Percentiles rank a stretch among this genome's conserved stretches.
These are phyloP conservation scores for Hyaloscypha finlandica DNA, from an alignment of 495 filamentous ascomycete species.

Conservation along the genomic window DNA sequence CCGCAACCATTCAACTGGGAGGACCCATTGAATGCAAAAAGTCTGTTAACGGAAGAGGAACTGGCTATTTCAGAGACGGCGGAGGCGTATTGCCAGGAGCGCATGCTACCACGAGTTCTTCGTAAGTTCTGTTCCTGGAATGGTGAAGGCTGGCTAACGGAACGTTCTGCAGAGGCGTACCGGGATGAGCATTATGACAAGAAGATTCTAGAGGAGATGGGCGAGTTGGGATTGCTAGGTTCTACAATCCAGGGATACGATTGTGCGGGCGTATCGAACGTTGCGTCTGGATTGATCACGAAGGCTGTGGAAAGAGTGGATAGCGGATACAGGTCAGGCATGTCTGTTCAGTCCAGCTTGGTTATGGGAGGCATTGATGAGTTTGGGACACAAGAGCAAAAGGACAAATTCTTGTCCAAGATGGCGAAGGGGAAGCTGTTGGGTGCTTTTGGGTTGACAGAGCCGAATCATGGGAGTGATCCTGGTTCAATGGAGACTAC, in stretches of 20 bases:
- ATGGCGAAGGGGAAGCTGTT: conserved; percentile 86
- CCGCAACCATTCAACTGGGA: conserved; percentile 81
- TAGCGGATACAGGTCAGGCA: conserved; percentile 91
- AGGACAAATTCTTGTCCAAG: conserved; percentile 80
- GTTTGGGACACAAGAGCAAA: conserved; percentile 86
- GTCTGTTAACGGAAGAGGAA: conserved; percentile 85
- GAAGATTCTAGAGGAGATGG: conserved; percentile 92
- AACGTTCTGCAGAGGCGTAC: conserved; percentile 74
- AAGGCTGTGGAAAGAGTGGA: conserved; percentile 96
- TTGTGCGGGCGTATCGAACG: conserved; percentile 90
- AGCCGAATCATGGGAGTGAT: conserved; percentile 97
- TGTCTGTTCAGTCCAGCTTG: conserved; percentile 93
- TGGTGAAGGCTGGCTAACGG: conserved; percentile 13
- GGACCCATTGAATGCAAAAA: conserved; percentile 77
- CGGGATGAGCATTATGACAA: conserved; percentile 90
- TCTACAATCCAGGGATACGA: conserved; percentile 91
- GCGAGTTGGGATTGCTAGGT: conserved; percentile 87
- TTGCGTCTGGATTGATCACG: conserved; percentile 91
- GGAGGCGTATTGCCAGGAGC: conserved; percentile 89
- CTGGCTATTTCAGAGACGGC: conserved; percentile 86
- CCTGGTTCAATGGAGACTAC: conserved; percentile 93
- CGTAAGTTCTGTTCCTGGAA: conserved; percentile 55
- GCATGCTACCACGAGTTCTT: conserved; percentile 79
- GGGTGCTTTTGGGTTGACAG: conserved; percentile 93
- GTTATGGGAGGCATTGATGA: conserved; percentile 98